Conservation (phyloP, 2,329 filamentous ascomycete genomes). For the Cladophialophora psammophila region DNA sequence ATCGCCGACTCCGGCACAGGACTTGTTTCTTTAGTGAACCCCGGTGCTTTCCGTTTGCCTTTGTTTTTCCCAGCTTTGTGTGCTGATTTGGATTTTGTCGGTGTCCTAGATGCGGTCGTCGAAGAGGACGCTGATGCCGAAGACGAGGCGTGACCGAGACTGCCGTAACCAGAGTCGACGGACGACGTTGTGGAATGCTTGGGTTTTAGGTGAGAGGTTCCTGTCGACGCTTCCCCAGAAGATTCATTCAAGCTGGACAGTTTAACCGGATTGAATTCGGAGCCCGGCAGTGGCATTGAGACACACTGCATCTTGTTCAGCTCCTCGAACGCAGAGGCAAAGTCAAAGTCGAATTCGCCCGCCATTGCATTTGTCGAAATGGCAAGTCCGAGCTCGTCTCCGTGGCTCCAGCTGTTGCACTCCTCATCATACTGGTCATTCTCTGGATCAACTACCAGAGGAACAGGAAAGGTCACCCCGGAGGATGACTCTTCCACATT, state of each 20-base stretch:
- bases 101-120: neutral
- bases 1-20: conserved; percentile 31
- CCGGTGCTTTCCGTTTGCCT: conserved; percentile 21
- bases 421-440: conserved; percentile 34
- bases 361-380: conserved; percentile 19
- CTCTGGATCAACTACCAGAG: conserved; percentile 23
- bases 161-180: conserved; percentile 37
- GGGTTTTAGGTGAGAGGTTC: conserved; percentile 23
- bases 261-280: conserved; percentile 22
- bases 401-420: conserved; percentile 35
- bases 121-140: conserved; percentile 15
- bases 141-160: conserved; percentile 25
- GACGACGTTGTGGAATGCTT: conserved; percentile 33
- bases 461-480: conserved; percentile 18
- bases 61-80: conserved; percentile 18
- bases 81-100: conserved; percentile 7
- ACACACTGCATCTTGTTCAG: conserved; percentile 8
- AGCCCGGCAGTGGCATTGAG: neutral
- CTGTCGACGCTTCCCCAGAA: neutral
- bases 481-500: conserved; percentile 3
- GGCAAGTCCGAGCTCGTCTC: conserved; percentile 33
- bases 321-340: conserved; percentile 14
- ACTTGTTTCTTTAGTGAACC: conserved; percentile 8
- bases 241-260: conserved; percentile 21
- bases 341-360: conserved; percentile 26